Percentiles rank a stretch among this genome's conserved stretches.
Evolutionary conservation across 2,329 filamentous ascomycete genomes (phyloP).

Genomic region (Botrytis byssoidea): DNA sequence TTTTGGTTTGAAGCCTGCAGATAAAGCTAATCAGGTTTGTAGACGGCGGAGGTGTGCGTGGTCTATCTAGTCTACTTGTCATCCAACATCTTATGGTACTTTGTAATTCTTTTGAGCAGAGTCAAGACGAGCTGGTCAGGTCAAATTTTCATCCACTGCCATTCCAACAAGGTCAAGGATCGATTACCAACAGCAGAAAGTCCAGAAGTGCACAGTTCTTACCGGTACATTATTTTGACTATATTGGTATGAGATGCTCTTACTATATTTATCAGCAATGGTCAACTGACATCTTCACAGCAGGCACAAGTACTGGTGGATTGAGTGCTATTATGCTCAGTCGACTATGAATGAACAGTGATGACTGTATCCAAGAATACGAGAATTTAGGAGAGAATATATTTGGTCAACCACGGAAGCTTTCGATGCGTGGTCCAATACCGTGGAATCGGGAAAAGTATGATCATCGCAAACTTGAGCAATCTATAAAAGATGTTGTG

Average conservation of each 20-base stretch:
- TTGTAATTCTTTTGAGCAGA: slow-evolving; percentile 1
- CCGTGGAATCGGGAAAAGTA: slow-evolving; percentile 15
- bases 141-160: neutral
- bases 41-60: slow-evolving; percentile 7
- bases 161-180: neutral
- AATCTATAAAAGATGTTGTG: slow-evolving; percentile 19
- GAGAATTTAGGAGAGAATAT: neutral
- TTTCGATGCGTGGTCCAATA: slow-evolving; percentile 11
- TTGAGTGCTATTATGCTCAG: slow-evolving; percentile 22
- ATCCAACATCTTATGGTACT: neutral
- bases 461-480: neutral
- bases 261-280: neutral
- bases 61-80: neutral
- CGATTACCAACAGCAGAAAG: neutral
- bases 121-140: neutral
- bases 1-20: neutral
- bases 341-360: slow-evolving; percentile 17
- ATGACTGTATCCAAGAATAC: slow-evolving; percentile 20
- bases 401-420: slow-evolving; percentile 7
- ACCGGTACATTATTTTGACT: slow-evolving; percentile 6
- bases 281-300: neutral
- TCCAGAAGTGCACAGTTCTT: neutral
- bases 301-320: slow-evolving; percentile 7
- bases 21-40: neutral
- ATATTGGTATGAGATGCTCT: neutral